Percentiles rank a stretch among this genome's conserved stretches.
phyloP scores from a whole-genome alignment of 192 early-diverging fungal genomes.

The Entomortierella lignicola region DNA sequence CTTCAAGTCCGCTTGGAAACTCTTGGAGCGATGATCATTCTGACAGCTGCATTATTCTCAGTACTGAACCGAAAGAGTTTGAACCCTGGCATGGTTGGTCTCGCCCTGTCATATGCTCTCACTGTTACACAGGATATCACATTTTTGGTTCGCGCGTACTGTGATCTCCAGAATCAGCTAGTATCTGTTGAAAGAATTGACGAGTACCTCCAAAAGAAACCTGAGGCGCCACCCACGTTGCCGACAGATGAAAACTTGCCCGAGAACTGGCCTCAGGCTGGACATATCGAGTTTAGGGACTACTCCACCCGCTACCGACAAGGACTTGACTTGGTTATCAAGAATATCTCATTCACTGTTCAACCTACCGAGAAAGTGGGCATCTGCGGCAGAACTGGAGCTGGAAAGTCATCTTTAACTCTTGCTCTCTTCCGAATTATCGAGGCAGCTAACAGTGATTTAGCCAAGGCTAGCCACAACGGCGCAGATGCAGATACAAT shows the following conservation, averaged over 20 bases:
- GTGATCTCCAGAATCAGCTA: constrained; percentile 81
- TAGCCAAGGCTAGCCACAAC: constrained; percentile 26
- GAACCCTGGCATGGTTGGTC: constrained; percentile 83
- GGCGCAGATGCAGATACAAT: constrained; percentile 6
- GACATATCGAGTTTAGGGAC: constrained; percentile 75
- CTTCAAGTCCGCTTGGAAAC: constrained; percentile 71
- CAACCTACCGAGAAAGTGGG: constrained; percentile 75
- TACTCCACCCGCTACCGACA: constrained; percentile 88
- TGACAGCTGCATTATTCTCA: constrained; percentile 70
- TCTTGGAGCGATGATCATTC: constrained; percentile 72
- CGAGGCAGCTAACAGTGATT: constrained; percentile 54
- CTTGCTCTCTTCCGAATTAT: constrained; percentile 60
- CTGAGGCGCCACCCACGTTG: constrained; percentile 76
- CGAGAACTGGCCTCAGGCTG: constrained; percentile 78
- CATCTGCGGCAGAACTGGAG: constrained; percentile 69
- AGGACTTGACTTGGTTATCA: constrained; percentile 83
- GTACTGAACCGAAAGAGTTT: constrained; percentile 56
- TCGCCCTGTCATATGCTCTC: constrained; percentile 82
- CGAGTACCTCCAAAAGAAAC: constrained; percentile 83
- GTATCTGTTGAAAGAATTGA: constrained; percentile 84
- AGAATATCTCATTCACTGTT: constrained; percentile 67
- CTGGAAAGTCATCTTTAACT: constrained; percentile 64
- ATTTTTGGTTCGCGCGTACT: constrained; percentile 76
- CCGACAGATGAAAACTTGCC: constrained; percentile 60
- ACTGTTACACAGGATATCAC: constrained; percentile 78